A percentile compares a stretch with the other conserved stretches of the same genome.
Evolutionary conservation across 768 basidiomycete genomes (phyloP).

Genomic region (Boletus pseudopeckii): DNA sequence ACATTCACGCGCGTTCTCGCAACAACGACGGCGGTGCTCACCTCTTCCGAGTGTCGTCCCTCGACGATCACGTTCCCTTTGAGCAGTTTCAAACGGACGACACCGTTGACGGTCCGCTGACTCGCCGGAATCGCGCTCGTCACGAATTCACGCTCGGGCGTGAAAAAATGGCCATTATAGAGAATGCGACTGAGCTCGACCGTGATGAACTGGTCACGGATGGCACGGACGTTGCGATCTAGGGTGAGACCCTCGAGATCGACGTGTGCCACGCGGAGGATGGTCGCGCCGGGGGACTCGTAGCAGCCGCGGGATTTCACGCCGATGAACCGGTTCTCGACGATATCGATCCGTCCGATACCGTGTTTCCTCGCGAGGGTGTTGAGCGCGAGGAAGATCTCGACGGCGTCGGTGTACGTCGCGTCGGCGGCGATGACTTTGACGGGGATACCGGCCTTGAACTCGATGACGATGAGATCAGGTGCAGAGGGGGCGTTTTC

Average conservation of each 20-base stretch:
- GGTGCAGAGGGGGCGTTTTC: constrained; percentile 77
- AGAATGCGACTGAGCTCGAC: constrained; percentile 85
- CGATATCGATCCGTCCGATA: constrained; percentile 96
- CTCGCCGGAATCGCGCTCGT: constrained; percentile 87
- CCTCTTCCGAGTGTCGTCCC: constrained; percentile 86
- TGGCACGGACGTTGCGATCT: constrained; percentile 92
- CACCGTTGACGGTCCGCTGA: constrained; percentile 94
- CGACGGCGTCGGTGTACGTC: constrained; percentile 86
- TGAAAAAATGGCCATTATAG: constrained; percentile 99
- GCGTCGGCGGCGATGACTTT: constrained; percentile 65
- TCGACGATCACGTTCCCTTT: constrained; percentile 96
- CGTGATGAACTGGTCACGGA: constrained; percentile 94
- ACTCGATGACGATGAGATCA: constrained; percentile 82
- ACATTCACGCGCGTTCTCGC: not conserved
- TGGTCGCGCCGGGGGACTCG: constrained; percentile 95
- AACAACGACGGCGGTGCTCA: constrained; percentile 25
- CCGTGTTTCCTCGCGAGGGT: constrained; percentile 92
- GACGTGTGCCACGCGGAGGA: constrained; percentile 91
- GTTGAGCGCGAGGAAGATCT: constrained; percentile 91
- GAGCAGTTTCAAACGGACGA: constrained; percentile 87
- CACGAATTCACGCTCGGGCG: constrained; percentile 97
- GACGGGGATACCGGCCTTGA: constrained; percentile 81
- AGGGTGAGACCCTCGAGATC: constrained; percentile 98
- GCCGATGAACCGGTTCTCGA: constrained; percentile 99
- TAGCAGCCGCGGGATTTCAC: constrained; percentile 99